phyloP scores from a whole-genome alignment of 768 basidiomycete genomes.

The Austroboletus festivus region DNA sequence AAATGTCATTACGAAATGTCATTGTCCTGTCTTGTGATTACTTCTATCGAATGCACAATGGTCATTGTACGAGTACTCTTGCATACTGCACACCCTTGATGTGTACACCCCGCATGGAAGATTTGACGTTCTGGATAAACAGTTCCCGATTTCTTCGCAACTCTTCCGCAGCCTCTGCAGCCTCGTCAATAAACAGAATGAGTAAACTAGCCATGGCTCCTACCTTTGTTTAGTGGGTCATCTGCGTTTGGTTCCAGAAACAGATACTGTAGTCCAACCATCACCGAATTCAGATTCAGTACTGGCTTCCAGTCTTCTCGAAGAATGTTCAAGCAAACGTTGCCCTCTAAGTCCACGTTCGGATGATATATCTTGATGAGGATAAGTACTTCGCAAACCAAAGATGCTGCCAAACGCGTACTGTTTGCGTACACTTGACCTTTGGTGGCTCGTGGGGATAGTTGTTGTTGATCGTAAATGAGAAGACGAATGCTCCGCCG shows the following conservation, averaged over 20 bases:
- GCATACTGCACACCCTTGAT: conserved; percentile 82
- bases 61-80: conserved; percentile 55
- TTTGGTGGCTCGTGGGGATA: conserved; percentile 99
- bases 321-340: conserved; percentile 97
- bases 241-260: conserved; percentile 99
- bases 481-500: conserved; percentile 90
- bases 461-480: conserved; percentile 94
- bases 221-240: conserved; percentile 97
- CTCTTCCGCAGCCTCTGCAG: conserved; percentile 90
- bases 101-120: conserved; percentile 76
- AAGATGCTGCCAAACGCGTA: conserved; percentile 36
- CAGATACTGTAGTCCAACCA: conserved; percentile 97
- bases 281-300: conserved; percentile 93
- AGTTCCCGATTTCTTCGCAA: conserved; percentile 83
- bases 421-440: conserved; percentile 95
- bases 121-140: conserved; percentile 83
- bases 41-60: neutral
- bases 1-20: too few relatives aligned
- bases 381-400: conserved; percentile 5
- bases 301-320: conserved; percentile 99
- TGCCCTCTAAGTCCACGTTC: conserved; percentile 96
- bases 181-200: conserved; percentile 7
- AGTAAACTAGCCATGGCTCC: conserved; percentile 17
- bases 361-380: conserved; percentile 89
- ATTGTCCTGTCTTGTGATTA: neutral